Conservation (phyloP, 1,139 yeast genomes). For the Sugiyamaella paludigena region DNA sequence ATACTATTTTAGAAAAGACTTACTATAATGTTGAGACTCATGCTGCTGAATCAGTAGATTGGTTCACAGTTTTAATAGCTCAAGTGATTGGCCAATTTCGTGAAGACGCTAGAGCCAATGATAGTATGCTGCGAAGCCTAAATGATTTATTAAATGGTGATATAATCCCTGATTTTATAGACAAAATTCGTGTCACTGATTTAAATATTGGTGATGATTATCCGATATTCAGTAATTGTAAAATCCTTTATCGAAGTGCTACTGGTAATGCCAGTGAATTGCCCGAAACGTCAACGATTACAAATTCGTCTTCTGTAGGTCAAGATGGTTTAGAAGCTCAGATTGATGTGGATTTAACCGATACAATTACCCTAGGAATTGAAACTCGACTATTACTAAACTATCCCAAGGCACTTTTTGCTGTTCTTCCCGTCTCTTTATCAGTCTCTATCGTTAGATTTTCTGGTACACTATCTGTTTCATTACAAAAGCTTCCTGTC, state of each 20-base stretch:
- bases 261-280: constrained; percentile 8
- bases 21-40: constrained; percentile 89
- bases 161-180: constrained; percentile 75
- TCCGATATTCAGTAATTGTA: constrained; percentile 92
- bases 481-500: constrained; percentile 45
- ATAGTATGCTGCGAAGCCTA: constrained; percentile 77
- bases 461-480: constrained; percentile 87
- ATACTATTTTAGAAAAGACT: constrained; percentile 75
- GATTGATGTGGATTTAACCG: constrained; percentile 89
- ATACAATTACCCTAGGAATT: constrained; percentile 83
- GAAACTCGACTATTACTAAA: constrained; percentile 80
- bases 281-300: not conserved
- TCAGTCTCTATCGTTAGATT: constrained; percentile 88
- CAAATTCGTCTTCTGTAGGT: constrained; percentile 26
- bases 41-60: constrained; percentile 85
- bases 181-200: constrained; percentile 74
- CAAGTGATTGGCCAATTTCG: constrained; percentile 86
- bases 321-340: constrained; percentile 67
- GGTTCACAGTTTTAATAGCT: constrained; percentile 94
- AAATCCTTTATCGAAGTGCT: constrained; percentile 47
- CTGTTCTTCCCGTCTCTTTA: constrained; percentile 71
- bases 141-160: constrained; percentile 52
- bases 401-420: constrained; percentile 81
- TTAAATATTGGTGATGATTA: constrained; percentile 92
- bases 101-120: constrained; percentile 77